These are phyloP conservation scores for Acer negundo DNA, from an alignment of 345 rosid species.

Conservation along the genomic window DNA sequence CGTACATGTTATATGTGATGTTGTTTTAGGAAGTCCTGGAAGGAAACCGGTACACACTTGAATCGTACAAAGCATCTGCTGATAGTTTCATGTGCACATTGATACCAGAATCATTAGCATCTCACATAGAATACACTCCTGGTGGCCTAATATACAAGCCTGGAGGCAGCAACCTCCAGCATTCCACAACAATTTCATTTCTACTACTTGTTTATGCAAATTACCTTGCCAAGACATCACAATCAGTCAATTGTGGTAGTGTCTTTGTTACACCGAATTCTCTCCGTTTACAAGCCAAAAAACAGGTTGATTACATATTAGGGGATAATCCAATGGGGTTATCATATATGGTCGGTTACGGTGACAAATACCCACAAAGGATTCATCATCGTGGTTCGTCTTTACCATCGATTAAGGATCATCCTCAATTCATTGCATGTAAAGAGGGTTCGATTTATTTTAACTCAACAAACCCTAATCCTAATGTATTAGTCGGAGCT, in stretches of 20 bases:
- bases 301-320: constrained; percentile 86
- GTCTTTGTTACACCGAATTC: constrained; percentile 44
- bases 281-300: constrained; percentile 78
- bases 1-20: neutral
- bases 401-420: constrained; percentile 65
- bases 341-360: constrained; percentile 93
- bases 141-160: constrained; percentile 97
- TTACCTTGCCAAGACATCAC: constrained; percentile 65
- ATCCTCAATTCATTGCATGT: constrained; percentile 62
- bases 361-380: constrained; percentile 64
- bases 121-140: constrained; percentile 72
- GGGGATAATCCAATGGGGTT: constrained; percentile 87
- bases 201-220: constrained; percentile 84
- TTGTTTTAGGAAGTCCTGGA: constrained; percentile 64
- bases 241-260: constrained; percentile 65
- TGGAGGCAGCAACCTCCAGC: constrained; percentile 95
- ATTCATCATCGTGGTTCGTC: constrained; percentile 97
- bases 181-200: constrained; percentile 84
- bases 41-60: constrained; percentile 56
- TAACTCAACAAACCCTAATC: constrained; percentile 69
- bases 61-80: constrained; percentile 85
- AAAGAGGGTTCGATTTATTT: constrained; percentile 76
- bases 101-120: constrained; percentile 66
- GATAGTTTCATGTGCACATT: constrained; percentile 98
- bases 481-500: constrained; percentile 74